phyloP scores from a whole-genome alignment of 495 filamentous ascomycete genomes.

The Xylaria acuta region DNA sequence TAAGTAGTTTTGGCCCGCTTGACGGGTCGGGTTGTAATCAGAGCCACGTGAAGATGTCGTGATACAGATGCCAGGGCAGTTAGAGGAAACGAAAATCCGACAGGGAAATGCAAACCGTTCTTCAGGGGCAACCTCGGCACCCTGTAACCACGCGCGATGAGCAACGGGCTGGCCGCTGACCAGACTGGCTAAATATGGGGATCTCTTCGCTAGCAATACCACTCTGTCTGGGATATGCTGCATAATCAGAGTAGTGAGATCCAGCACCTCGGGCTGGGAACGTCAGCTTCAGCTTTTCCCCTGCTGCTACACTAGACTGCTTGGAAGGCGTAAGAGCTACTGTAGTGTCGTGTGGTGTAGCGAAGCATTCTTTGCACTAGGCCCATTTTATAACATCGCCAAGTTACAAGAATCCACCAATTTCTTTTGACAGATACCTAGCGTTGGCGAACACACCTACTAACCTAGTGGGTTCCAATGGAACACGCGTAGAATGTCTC shows the following conservation, averaged over 20 bases:
- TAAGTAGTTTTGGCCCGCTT: background rate
- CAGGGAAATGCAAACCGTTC: conserved; percentile 19
- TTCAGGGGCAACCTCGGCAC: conserved; percentile 27
- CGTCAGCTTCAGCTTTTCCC: conserved; percentile 18
- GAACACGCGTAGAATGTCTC: background rate
- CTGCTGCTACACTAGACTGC: conserved; percentile 1
- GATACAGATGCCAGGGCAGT: conserved; percentile 24
- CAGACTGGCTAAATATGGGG: conserved; percentile 26
- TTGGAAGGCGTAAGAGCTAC: background rate
- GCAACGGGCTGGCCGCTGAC: conserved; percentile 22
- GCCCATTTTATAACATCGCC: background rate
- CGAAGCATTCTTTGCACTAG: background rate
- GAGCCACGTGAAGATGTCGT: conserved; percentile 30
- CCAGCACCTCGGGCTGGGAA: conserved; percentile 28
- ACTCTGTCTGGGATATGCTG: conserved; percentile 23
- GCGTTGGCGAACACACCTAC: background rate
- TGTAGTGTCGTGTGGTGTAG: too few species aligned
- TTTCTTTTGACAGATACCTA: conserved; percentile 1
- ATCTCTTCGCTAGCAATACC: conserved; percentile 16
- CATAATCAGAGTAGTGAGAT: conserved; percentile 23
- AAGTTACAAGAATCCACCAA: conserved; percentile 6
- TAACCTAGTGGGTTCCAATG: background rate
- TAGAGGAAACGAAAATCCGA: conserved; percentile 18
- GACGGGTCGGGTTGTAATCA: conserved; percentile 17
- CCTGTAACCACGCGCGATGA: conserved; percentile 19